Conservation (phyloP, 2,329 filamentous ascomycete genomes). For the Microdochium trichocladiopsis region DNA sequence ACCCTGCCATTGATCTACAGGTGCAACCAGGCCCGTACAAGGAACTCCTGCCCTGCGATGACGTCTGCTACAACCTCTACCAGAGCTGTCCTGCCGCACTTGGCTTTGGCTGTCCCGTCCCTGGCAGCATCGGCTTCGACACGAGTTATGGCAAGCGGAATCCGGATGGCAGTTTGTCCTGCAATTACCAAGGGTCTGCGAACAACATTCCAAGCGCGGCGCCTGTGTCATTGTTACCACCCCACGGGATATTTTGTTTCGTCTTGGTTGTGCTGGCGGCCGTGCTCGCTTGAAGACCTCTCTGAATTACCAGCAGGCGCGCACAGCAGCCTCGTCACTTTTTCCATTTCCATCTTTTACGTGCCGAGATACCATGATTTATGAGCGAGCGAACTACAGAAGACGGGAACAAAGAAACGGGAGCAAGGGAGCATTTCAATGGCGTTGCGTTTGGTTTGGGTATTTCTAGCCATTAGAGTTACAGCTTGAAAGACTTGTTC, state of each 20-base stretch:
- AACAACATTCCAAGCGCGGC: not conserved
- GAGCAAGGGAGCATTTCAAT: not conserved
- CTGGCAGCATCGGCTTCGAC: slow-evolving; percentile 30
- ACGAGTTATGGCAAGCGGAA: slow-evolving; percentile 34
- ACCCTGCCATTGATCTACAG: slow-evolving; percentile 60
- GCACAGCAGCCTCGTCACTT: too few species aligned
- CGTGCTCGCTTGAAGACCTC: not conserved
- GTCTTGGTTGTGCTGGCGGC: not conserved
- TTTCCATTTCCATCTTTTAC: not conserved
- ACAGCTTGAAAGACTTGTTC: too few species aligned
- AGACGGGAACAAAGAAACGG: not conserved
- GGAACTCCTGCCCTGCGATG: slow-evolving; percentile 81
- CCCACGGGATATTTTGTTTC: not conserved
- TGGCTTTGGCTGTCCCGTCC: slow-evolving; percentile 65
- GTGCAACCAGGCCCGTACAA: slow-evolving; percentile 87
- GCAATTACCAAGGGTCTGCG: slow-evolving; percentile 56
- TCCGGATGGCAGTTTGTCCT: slow-evolving; percentile 28
- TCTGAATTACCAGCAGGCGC: too few species aligned
- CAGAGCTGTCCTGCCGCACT: slow-evolving; percentile 75
- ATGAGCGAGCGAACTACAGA: not conserved
- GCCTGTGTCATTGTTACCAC: not conserved
- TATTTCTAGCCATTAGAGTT: not conserved
- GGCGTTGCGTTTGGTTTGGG: slow-evolving; percentile 3
- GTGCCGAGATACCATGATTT: not conserved
- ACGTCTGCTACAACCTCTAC: slow-evolving; percentile 81